These are phyloP conservation scores for Domatiomyces catenatus DNA, from an alignment of 2,329 filamentous ascomycete genomes.

Conservation along the genomic window DNA sequence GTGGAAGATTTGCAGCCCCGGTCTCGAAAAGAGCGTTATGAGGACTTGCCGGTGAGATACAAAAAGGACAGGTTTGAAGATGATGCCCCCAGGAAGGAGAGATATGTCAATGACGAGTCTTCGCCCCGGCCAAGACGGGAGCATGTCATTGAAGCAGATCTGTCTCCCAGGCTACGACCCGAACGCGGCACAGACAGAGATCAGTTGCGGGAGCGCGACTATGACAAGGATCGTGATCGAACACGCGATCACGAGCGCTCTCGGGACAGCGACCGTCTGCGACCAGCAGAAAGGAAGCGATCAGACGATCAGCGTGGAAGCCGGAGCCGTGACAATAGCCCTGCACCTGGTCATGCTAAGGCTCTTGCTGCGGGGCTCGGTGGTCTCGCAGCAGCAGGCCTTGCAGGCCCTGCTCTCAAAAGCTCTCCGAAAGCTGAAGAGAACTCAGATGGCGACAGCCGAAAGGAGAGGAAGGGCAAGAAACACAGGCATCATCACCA, in stretches of 20 bases:
- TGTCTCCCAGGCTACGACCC: constrained; percentile 3
- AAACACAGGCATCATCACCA: constrained; percentile 9
- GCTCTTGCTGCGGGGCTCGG: constrained; percentile 11
- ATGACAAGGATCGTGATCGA: constrained; percentile 4
- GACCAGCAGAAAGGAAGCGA: constrained; percentile 9
- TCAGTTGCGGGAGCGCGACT: constrained; percentile 4
- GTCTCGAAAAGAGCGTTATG: background rate
- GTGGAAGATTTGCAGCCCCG: background rate
- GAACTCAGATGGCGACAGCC: constrained; percentile 13
- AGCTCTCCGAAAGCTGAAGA: constrained; percentile 8
- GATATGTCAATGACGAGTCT: constrained; percentile 5
- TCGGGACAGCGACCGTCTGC: constrained; percentile 5
- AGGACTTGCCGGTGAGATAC: background rate
- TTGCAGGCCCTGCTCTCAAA: constrained; percentile 10
- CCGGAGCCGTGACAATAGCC: constrained; percentile 13
- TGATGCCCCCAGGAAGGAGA: background rate
- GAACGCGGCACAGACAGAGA: constrained; percentile 8
- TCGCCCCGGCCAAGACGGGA: constrained; percentile 6
- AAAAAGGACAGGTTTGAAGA: background rate
- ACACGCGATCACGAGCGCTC: constrained; percentile 9
- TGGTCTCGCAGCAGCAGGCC: constrained; percentile 10
- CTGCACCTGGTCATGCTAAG: constrained; percentile 12
- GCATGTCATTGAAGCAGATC: constrained; percentile 10
- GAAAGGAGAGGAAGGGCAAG: constrained; percentile 10
- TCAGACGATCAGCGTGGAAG: constrained; percentile 7